Evolutionary conservation across 1,139 yeast genomes (phyloP), one percentile per base, ranked within the genome.

Genomic region (Taphrina betulina): DNA sequence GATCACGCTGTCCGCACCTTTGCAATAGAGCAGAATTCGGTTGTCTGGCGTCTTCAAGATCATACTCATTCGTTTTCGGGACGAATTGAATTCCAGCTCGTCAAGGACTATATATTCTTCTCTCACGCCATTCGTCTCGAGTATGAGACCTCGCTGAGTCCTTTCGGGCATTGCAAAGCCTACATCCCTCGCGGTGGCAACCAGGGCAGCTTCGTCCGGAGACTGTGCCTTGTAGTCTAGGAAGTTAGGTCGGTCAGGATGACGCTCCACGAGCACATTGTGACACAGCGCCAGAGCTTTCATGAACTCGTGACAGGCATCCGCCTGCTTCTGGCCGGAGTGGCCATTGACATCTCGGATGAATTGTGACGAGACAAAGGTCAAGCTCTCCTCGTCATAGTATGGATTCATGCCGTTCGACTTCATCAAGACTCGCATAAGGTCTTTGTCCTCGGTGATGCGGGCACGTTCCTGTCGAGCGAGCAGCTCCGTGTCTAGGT

Each of bases 121-220:
- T 53, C 78, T 78, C 43, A 77, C 74, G 58, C 97, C 98, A 67
- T 86, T 92, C 20, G 85, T 78, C 58, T 83, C 81, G 52, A 92
- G 70, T 35, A 81, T 71, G 23, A 88, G 75, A 42, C 89, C 85
- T 46, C 78, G 78, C 67, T 90, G 83, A 2, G 85, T 81, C 66
- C 95, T 80, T 50, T 80, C 85, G 40, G 80, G 73, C 68, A 92
- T 86, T 7, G 86, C 82, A 68, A 85, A 85, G 3, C 98, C 98
- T 65, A 88, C 74, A 68, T 92, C 97, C 65, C 95, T 79, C 0
- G 98, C 97, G 24, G 95, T 92, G 5, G 86, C 79, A 3, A 92
- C 98, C 59, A 92, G 78, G 0, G 98, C 97, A 37, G 95, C 94
- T 71, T 92, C 98, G 72, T 92, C 98, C 0, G 98, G 98, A n/a